Evolutionary conservation across 2,329 filamentous ascomycete species (phyloP), one percentile per base, ranked within the genome.

Genomic region (Fusarium sp.): DNA sequence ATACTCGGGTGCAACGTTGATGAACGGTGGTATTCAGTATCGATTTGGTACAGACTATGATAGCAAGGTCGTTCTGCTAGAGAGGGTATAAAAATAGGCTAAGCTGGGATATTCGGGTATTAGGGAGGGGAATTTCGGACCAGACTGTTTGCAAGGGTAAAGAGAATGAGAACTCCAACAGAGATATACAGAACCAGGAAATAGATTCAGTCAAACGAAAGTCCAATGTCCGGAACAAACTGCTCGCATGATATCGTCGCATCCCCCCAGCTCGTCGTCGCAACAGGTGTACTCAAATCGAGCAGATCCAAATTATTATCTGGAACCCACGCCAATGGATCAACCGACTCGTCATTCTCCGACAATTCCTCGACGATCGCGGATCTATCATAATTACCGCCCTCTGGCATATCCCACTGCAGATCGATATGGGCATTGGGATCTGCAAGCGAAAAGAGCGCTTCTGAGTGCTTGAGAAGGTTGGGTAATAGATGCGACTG

Each of bases 1-100:
- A 9, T 86, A 85, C 63, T 86, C 84, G 1, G 89, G 89, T 0
- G 82, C 84, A 12, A 90, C 87, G 10, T 79, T 91, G 72, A 90
- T 91, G 86, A 90, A 89, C 66, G 81, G 82, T 3, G 89, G 89
- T 0, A 71, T 91, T 37, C 86, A 89, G 76, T 81, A 84, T 75
- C 68, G 76, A 7, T 85, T 88, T 67, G 70, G 78, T 1, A 79
- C 77, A 1, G 88, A 90, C 68, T 89, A 88, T 66, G 82, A 86
- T 66, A 91, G 88, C 68, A 82, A 81, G 68, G 77, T 91, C 29
- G 80, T 90, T 8, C 82, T 87, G 53, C 69, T 91, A 57, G 81
- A 88, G 67, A 88, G 56, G 68, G 29, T 67, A 21, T 74, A 67
- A 15, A 28, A 21, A 16, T 28, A 18, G 18, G n/a, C 28, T 28